Evolutionary conservation across 2,329 filamentous ascomycete species (phyloP).

Genomic region (Clarireedia paspali): DNA sequence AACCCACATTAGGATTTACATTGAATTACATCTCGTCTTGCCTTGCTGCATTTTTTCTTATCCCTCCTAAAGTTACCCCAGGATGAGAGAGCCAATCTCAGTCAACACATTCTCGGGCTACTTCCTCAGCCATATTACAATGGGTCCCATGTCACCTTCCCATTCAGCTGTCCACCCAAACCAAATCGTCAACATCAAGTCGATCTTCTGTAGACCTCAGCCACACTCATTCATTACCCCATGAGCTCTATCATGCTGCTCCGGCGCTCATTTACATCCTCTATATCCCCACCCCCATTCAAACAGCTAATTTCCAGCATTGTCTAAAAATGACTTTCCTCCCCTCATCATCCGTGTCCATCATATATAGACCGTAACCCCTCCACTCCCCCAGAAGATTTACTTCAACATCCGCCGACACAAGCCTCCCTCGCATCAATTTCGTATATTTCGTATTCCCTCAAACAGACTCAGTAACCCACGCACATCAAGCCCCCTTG

Average conservation of each 20-base stretch:
- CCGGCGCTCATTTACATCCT: neutral
- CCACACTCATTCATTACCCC: neutral
- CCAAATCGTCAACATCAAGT: neutral
- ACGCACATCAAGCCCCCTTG: slow-evolving; percentile 49
- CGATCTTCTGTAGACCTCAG: neutral
- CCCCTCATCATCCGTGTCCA: no score
- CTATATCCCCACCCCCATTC: neutral
- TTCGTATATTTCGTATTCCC: neutral
- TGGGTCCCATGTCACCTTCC: neutral
- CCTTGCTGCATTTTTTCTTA: no score
- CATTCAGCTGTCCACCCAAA: neutral
- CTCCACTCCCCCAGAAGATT: neutral
- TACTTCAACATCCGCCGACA: neutral
- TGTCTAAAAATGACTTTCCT: no score
- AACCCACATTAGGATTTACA: no score
- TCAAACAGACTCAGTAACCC: neutral
- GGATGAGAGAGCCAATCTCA: no score
- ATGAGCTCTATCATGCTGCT: neutral
- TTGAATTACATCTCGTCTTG: no score
- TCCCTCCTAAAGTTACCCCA: no score
- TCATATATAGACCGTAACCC: no score
- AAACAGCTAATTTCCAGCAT: neutral
- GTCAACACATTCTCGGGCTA: no score
- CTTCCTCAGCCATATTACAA: no score
- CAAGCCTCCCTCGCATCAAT: no score